phyloP scores from a whole-genome alignment of 2,329 filamentous ascomycete species.

The Aspergillus uvarum region DNA sequence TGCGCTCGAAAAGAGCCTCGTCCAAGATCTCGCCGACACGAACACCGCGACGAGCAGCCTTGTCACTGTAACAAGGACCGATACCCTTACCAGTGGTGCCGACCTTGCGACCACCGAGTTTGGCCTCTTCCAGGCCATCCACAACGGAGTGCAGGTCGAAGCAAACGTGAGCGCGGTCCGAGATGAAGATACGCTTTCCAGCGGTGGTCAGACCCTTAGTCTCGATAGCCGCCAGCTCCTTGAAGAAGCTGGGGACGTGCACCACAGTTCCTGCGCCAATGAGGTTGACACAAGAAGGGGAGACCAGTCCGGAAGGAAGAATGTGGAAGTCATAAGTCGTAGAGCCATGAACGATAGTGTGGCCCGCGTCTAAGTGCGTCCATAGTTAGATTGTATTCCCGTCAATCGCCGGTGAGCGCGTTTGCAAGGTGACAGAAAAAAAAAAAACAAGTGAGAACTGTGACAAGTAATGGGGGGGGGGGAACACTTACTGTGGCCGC shows the following conservation, averaged over 20 bases:
- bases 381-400: neutral
- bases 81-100: conserved; percentile 53
- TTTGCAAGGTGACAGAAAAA: neutral
- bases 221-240: conserved; percentile 45
- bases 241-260: conserved; percentile 51
- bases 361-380: conserved; percentile 41
- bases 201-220: conserved; percentile 45
- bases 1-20: conserved; percentile 55
- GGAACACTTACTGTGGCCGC: conserved; percentile 47
- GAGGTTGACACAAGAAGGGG: conserved; percentile 47
- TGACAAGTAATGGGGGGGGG: too few species aligned
- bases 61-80: conserved; percentile 62
- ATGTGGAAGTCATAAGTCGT: conserved; percentile 52
- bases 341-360: conserved; percentile 49
- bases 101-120: conserved; percentile 46
- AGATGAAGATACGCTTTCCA: conserved; percentile 46
- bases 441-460: neutral
- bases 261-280: conserved; percentile 50
- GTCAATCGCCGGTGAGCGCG: neutral
- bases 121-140: conserved; percentile 48
- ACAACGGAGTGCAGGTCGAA: conserved; percentile 48
- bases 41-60: conserved; percentile 60
- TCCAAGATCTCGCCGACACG: conserved; percentile 60
- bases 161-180: conserved; percentile 48
- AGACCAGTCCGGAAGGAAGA: conserved; percentile 47